A percentile compares a stretch with the other conserved stretches of the same genome.
phyloP scores from a whole-genome alignment of 257 asterid species.

The Scutellaria baicalensis region DNA sequence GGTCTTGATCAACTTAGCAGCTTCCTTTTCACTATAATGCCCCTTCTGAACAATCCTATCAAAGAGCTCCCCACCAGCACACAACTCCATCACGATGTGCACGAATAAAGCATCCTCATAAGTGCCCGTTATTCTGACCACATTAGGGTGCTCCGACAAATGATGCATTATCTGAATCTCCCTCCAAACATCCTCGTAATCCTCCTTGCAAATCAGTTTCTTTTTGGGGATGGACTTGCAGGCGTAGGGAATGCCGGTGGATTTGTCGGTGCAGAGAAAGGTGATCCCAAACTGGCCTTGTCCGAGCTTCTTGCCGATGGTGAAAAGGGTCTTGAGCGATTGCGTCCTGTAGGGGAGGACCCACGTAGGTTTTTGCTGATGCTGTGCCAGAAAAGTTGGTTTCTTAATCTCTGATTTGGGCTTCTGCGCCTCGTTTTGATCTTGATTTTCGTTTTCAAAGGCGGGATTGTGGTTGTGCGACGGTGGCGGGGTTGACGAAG shows the following conservation, averaged over 20 bases:
- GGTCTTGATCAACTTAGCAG: slow-evolving; percentile 66
- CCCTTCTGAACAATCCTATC: slow-evolving; percentile 85
- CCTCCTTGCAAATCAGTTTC: slow-evolving; percentile 55
- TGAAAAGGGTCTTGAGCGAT: slow-evolving; percentile 34
- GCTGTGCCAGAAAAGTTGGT: slow-evolving; percentile 21
- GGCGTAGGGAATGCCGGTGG: slow-evolving; percentile 42
- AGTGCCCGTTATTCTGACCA: slow-evolving; percentile 71
- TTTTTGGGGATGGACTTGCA: slow-evolving; percentile 61
- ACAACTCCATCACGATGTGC: slow-evolving; percentile 82
- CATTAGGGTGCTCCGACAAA: slow-evolving; percentile 68
- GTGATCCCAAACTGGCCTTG: slow-evolving; percentile 68
- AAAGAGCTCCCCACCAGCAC: slow-evolving; percentile 86
- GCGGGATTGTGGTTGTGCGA: slow-evolving; percentile 23
- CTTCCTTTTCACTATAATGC: slow-evolving; percentile 75
- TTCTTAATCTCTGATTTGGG: slow-evolving; percentile 41
- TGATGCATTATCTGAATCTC: slow-evolving; percentile 83
- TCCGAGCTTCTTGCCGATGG: slow-evolving; percentile 58
- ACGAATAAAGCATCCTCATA: slow-evolving; percentile 61
- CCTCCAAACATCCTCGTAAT: slow-evolving; percentile 65
- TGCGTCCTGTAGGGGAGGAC: slow-evolving; percentile 55
- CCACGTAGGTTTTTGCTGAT: slow-evolving; percentile 38
- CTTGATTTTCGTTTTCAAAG: background rate
- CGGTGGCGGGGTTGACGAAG: slow-evolving; percentile 31
- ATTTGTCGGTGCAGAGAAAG: slow-evolving; percentile 51
- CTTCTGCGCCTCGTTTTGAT: slow-evolving; percentile 6